Percentiles rank a stretch among this genome's conserved stretches.
Conservation (phyloP, 208 protist species). For the Crithidia sp. region DNA sequence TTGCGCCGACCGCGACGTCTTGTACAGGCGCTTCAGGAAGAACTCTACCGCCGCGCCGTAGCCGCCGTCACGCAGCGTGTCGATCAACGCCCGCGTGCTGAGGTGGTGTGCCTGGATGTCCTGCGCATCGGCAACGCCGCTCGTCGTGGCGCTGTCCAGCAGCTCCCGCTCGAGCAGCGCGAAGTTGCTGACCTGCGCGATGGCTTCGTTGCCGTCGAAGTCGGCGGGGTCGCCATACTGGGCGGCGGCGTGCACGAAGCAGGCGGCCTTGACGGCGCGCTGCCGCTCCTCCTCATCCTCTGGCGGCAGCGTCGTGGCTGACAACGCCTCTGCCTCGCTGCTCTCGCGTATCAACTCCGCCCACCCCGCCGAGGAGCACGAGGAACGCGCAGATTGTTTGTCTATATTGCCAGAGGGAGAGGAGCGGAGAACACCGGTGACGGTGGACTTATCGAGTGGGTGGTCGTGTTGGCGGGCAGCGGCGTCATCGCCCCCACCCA, state of each 20-base stretch:
- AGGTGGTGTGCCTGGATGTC: slow-evolving; percentile 71
- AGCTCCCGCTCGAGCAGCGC: slow-evolving; percentile 72
- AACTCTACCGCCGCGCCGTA: slow-evolving; percentile 45
- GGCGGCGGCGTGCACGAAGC: slow-evolving; percentile 48
- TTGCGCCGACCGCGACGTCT: neutral
- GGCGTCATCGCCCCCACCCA: too few relatives aligned
- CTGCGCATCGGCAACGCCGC: slow-evolving; percentile 50
- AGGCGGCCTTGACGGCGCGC: slow-evolving; percentile 42
- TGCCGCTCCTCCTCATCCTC: slow-evolving; percentile 47
- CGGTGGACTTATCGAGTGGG: neutral
- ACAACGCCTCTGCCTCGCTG: neutral
- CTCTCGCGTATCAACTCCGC: neutral
- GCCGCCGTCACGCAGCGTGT: slow-evolving; percentile 72
- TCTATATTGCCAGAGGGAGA: neutral
- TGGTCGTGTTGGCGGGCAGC: too few relatives aligned
- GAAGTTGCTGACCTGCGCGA: slow-evolving; percentile 76
- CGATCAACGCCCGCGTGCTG: slow-evolving; percentile 66
- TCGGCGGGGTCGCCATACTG: slow-evolving; percentile 76
- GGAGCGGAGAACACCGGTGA: neutral
- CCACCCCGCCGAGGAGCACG: neutral
- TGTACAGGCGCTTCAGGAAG: slow-evolving; percentile 40
- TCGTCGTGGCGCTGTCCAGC: slow-evolving; percentile 52
- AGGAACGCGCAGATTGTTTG: neutral
- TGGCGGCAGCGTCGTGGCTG: neutral
- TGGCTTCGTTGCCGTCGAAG: slow-evolving; percentile 58